Evolutionary conservation across 1,284 basidiomycete genomes (phyloP), one percentile per base, ranked within the genome.

Genomic region (Cryptococcus sp.): DNA sequence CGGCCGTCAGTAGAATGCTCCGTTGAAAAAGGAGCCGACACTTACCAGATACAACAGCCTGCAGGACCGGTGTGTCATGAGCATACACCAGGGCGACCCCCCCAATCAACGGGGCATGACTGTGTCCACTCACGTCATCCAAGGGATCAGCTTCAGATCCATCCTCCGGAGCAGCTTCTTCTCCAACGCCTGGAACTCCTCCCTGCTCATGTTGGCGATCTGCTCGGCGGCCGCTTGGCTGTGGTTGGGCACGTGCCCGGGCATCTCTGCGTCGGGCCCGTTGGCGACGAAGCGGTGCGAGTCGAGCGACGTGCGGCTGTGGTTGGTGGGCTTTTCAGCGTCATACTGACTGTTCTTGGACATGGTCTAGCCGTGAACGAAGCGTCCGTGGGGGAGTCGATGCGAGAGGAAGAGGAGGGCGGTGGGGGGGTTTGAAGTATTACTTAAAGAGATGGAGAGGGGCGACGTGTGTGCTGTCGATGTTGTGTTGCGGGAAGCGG

Each of bases 71-170:
- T 33, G 4, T 33, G 9, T 4, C 28, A 33, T 55, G 18, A 60
- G 49, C 43, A 44, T 40, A 18, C 23, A 36, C 20, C n/a, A n/a
- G n/a, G n/a, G n/a, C n/a, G n/a, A n/a, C n/a, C n/a, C n/a, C n/a
- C 16, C 24, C 1, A 20, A 23, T 24, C 28, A 11, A 18, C 12
- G 20, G 16, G 21, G 23, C n/a, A n/a, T n/a, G n/a, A n/a, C n/a
- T n/a, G n/a, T n/a, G 9, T 6, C 16, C n/a, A 71, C 71, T 60
- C 67, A 74, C 73, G 75, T 75, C 69, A 78, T 76, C 75, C 75
- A 78, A 6, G 76, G 75, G 13, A 78, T 68, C 39, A 78, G 57
- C 18, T 61, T 68, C 33, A 57, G 42, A 57, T 79, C 77, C 33
- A 77, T 64, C 69, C 76, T 78, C 55, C 75, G 60, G 39, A 79